phyloP scores from a whole-genome alignment of 148 eudicot species.

The Rhododendron ovatum region DNA sequence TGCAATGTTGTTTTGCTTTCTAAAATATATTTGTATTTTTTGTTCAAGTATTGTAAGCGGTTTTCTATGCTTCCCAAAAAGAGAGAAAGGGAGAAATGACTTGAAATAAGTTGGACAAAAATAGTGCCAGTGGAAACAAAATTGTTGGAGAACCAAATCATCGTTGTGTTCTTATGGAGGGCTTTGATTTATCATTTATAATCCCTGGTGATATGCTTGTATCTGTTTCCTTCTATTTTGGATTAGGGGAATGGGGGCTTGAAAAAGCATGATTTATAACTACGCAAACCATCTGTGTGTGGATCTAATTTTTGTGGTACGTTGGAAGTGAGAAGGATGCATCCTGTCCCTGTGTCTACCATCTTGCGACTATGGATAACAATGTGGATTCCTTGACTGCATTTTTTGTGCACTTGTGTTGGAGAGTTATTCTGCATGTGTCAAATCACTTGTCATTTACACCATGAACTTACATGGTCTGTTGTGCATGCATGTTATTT shows the following conservation, averaged over 20 bases:
- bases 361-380: no score
- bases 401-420: background rate
- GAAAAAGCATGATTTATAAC: background rate
- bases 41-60: background rate
- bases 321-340: background rate
- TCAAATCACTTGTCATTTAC: background rate
- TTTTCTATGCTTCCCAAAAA: background rate
- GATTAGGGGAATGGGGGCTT: background rate
- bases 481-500: background rate
- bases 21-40: background rate
- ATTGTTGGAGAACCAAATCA: background rate
- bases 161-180: background rate
- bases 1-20: background rate
- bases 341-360: background rate
- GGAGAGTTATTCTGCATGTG: background rate
- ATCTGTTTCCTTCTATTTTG: background rate
- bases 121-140: background rate
- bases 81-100: background rate
- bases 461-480: background rate
- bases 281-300: background rate
- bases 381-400: background rate
- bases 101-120: background rate
- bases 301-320: background rate
- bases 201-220: background rate
- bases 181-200: slow-evolving; percentile 5